Percentiles rank a stretch among this genome's conserved stretches.
These are phyloP conservation scores for Warburgia ugandensis DNA, from an alignment of 164 flowering plant genomes.

Conservation along the genomic window DNA sequence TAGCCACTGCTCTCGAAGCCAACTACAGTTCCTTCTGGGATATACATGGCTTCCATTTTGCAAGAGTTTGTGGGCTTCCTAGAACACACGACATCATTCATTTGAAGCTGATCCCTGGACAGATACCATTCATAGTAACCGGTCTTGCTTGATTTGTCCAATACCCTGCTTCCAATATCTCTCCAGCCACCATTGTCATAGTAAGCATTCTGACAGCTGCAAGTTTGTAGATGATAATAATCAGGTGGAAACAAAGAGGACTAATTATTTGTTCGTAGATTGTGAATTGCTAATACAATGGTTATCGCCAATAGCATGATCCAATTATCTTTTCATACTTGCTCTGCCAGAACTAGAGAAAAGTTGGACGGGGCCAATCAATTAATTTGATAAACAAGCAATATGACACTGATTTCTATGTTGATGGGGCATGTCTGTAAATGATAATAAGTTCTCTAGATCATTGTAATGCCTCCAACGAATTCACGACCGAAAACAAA, in stretches of 20 bases:
- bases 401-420: no score
- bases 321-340: no score
- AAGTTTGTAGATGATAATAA: constrained; percentile 9
- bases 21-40: constrained; percentile 77
- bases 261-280: no score
- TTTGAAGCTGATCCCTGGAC: constrained; percentile 65
- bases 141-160: constrained; percentile 24
- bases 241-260: not conserved
- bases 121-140: constrained; percentile 76
- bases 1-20: constrained; percentile 54
- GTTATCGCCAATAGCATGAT: no score
- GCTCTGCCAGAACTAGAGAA: no score
- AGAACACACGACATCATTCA: constrained; percentile 77
- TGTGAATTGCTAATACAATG: no score
- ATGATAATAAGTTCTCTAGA: no score
- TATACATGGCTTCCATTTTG: constrained; percentile 61
- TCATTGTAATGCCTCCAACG: no score
- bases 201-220: constrained; percentile 57
- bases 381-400: no score
- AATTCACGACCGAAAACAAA: no score
- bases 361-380: no score
- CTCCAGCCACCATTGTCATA: constrained; percentile 36
- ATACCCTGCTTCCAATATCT: constrained; percentile 24
- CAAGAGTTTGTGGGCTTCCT: constrained; percentile 59
- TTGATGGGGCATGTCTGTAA: no score